Percentiles rank a stretch among this genome's conserved stretches.
phyloP scores from a whole-genome alignment of 345 rosid species.

The Brassica nigra region DNA sequence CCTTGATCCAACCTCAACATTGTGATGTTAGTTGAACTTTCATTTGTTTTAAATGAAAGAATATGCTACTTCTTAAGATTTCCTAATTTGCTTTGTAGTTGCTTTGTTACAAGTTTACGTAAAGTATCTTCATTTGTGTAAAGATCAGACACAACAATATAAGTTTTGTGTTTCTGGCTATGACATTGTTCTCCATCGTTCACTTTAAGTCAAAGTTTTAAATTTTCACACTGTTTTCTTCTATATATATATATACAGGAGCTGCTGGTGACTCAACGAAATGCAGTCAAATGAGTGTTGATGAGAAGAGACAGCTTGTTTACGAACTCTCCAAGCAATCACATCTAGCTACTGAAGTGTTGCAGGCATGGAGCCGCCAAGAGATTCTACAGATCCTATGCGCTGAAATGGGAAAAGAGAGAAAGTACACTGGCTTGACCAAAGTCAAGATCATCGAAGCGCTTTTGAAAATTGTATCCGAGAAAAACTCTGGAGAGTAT shows the following conservation, averaged over 20 bases:
- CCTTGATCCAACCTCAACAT: slow-evolving; percentile 22
- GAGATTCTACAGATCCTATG: slow-evolving; percentile 83
- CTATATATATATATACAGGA: slow-evolving; percentile 8
- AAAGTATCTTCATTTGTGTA: not conserved
- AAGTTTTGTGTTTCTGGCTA: not conserved
- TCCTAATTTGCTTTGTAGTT: not conserved
- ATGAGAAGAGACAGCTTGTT: slow-evolving; percentile 71
- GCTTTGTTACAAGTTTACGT: not conserved
- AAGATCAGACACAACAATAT: not conserved
- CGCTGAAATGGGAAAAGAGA: slow-evolving; percentile 83
- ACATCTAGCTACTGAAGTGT: slow-evolving; percentile 60
- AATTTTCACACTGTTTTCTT: not conserved
- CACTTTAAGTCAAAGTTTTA: not conserved
- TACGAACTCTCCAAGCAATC: slow-evolving; percentile 60
- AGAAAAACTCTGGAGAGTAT: slow-evolving; percentile 52
- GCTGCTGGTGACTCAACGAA: slow-evolving; percentile 53
- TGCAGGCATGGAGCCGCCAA: slow-evolving; percentile 70
- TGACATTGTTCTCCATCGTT: not conserved
- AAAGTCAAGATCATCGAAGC: slow-evolving; percentile 75
- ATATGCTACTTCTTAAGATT: not conserved
- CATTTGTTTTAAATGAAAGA: not conserved
- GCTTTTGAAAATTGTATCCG: slow-evolving; percentile 61
- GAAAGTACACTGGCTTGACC: slow-evolving; percentile 75
- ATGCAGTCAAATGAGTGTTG: slow-evolving; percentile 62
- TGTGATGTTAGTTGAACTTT: slow-evolving; percentile 25